Percentiles rank a stretch among this genome's conserved stretches.
Conservation (phyloP, 2,329 filamentous ascomycete genomes). For the Aspergillus vadensis region DNA sequence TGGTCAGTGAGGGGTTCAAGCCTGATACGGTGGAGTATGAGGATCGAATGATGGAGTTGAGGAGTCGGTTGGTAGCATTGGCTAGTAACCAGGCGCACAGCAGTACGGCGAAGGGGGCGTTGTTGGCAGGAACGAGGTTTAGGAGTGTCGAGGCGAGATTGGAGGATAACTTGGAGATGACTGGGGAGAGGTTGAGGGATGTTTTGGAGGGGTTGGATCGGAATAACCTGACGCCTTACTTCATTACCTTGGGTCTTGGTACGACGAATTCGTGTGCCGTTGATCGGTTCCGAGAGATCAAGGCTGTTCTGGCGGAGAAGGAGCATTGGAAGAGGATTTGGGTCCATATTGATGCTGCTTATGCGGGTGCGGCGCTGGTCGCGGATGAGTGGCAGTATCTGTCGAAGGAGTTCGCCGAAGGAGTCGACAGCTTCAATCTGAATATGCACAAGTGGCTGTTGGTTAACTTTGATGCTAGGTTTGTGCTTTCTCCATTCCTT, state of each 20-base stretch:
- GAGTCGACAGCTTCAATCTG: conserved; percentile 86
- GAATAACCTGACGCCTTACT: conserved; percentile 80
- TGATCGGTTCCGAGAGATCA: conserved; percentile 76
- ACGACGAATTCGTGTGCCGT: conserved; percentile 87
- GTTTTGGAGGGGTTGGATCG: conserved; percentile 66
- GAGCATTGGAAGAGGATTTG: conserved; percentile 64
- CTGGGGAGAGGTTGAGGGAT: conserved; percentile 60
- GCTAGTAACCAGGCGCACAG: conserved; percentile 80
- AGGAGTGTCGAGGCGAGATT: conserved; percentile 65
- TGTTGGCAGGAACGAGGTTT: conserved; percentile 83
- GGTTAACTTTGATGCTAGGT: conserved; percentile 80
- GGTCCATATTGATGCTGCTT: conserved; percentile 93
- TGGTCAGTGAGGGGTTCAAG: conserved; percentile 51
- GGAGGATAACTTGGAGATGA: conserved; percentile 70
- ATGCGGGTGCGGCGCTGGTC: conserved; percentile 82
- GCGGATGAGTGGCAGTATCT: conserved; percentile 78
- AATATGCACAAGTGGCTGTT: conserved; percentile 99
- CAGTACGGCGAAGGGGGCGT: conserved; percentile 81
- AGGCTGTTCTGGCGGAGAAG: conserved; percentile 51
- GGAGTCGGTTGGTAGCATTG: conserved; percentile 75
- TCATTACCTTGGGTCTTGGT: conserved; percentile 78
- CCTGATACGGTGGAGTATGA: conserved; percentile 61
- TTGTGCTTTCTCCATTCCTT: conserved; percentile 7
- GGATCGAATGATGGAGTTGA: conserved; percentile 66
- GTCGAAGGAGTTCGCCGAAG: conserved; percentile 57